phyloP scores from a whole-genome alignment of 768 basidiomycete species.

The Lenzites betulinus region DNA sequence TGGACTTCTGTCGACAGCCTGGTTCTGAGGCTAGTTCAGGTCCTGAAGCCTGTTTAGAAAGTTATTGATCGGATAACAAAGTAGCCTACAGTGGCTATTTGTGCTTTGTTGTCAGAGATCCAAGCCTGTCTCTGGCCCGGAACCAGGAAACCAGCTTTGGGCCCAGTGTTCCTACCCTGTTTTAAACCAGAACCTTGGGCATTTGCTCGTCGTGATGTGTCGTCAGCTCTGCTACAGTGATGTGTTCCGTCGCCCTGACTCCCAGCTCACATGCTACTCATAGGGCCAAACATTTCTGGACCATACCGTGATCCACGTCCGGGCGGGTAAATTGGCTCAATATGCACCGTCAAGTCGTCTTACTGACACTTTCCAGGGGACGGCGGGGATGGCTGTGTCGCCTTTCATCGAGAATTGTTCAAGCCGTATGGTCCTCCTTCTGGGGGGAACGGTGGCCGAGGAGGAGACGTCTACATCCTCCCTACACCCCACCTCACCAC shows the following conservation, averaged over 20 bases:
- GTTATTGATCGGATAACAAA: no score
- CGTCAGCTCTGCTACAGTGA: neutral
- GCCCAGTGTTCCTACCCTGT: no score
- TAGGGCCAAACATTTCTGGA: constrained; percentile 84
- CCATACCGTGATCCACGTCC: constrained; percentile 74
- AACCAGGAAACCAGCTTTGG: no score
- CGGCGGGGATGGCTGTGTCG: constrained; percentile 90
- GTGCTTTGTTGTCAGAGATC: no score
- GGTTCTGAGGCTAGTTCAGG: no score
- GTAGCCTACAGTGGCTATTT: no score
- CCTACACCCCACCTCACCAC: constrained; percentile 80
- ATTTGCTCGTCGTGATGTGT: no score
- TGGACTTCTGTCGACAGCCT: no score
- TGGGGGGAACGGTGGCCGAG: constrained; percentile 89
- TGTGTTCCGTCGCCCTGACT: neutral
- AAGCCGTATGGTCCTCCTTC: constrained; percentile 85
- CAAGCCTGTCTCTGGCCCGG: no score
- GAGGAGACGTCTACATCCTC: constrained; percentile 83
- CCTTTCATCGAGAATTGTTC: constrained; percentile 91
- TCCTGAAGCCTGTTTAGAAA: no score
- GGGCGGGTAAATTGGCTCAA: constrained; percentile 56
- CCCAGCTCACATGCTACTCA: neutral
- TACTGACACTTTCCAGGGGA: constrained; percentile 50
- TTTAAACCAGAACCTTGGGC: no score
- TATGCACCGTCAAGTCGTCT: no score